Evolutionary conservation across 306 rosid species (phyloP).

Genomic region (Canavalia ensiformis): DNA sequence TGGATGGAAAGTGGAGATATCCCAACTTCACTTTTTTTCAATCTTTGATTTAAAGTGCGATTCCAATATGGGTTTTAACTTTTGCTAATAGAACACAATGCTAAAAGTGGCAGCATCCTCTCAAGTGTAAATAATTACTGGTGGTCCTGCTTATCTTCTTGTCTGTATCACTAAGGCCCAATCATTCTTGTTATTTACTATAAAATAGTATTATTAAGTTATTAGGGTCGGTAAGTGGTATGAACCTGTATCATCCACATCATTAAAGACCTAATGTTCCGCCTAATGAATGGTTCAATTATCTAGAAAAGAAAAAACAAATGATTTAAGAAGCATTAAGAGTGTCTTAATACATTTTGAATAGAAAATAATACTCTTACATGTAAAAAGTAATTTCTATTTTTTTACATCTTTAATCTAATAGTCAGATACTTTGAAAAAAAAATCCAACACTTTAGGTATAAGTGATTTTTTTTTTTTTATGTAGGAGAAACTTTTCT

Average conservation of each 20-base stretch:
- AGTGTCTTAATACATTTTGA: constrained; percentile 3
- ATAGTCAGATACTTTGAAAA: too few species aligned
- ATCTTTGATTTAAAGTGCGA: constrained; percentile 40
- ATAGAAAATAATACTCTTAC: background rate
- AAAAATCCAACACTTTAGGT: too few species aligned
- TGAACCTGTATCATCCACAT: constrained; percentile 42
- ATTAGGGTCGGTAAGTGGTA: constrained; percentile 44
- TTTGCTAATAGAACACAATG: constrained; percentile 42
- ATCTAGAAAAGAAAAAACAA: constrained; percentile 30
- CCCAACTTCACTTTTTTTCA: background rate
- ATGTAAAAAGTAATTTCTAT: too few species aligned
- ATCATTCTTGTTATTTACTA: constrained; percentile 41
- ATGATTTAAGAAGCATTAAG: constrained; percentile 18
- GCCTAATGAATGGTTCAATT: constrained; percentile 42
- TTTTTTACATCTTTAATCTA: too few species aligned
- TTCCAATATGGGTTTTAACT: constrained; percentile 33
- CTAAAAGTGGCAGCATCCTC: constrained; percentile 49
- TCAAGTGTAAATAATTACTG: constrained; percentile 48
- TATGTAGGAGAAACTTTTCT: too few species aligned
- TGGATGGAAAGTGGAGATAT: constrained; percentile 49
- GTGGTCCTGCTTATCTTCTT: constrained; percentile 37
- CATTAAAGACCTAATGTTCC: constrained; percentile 30
- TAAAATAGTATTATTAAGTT: background rate
- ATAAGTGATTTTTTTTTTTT: too few species aligned
- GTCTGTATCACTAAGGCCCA: constrained; percentile 4